Base-by-base conservation (phyloP, 768 basidiomycete genomes). In the Lentinula lateritia region DNA sequence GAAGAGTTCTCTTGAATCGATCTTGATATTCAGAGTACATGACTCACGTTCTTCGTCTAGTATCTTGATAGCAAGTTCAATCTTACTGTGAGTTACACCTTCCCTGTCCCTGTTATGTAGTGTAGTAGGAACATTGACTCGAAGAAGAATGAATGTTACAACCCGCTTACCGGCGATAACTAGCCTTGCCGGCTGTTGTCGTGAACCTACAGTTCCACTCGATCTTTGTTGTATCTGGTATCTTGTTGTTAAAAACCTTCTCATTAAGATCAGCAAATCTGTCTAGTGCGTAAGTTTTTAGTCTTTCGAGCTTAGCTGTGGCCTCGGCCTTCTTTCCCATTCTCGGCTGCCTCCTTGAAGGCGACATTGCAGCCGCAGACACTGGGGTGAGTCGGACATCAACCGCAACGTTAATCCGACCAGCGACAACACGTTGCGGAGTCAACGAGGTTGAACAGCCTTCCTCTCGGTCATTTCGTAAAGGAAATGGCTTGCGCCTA, bases 41-140 rank as follows among this genome's bases (percentile, higher is more conserved):
- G 39, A n/a, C 77, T 61, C 61, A 91, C 92, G 90, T 65, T 90
- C 83, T 54, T 81, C 83, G 64, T 91, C 90, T 62, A 94, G 71
- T 34, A 95, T 86, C 70, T 95, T 95, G 50, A 82, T 80, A 5
- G 92, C 89, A n/a, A 95, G 75, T 66, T 92, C 86, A 60, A 95
- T 93, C 66, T 83, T 81, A 0, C 80, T 81, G 5, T 74, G 81
- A 58, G 85, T 75, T n/a, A 77, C 73, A 8, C 88, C 88, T 10
- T 88, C 80, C 52, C 78, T 76, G 18, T 81, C 82, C 52, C 85
- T 88, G 60, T 32, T 35, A 39, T 20, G 10, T 23, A 28, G 15
- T 20, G 9, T 1, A 45, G 16, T 28, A 2, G 15, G 20, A 42
- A 13, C 8, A 10, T n/a, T 13, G 18, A n/a, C 23, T 15, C 1